These are phyloP conservation scores for Tanacetum coccineum DNA, from an alignment of 129 eudicot species.

Conservation along the genomic window DNA sequence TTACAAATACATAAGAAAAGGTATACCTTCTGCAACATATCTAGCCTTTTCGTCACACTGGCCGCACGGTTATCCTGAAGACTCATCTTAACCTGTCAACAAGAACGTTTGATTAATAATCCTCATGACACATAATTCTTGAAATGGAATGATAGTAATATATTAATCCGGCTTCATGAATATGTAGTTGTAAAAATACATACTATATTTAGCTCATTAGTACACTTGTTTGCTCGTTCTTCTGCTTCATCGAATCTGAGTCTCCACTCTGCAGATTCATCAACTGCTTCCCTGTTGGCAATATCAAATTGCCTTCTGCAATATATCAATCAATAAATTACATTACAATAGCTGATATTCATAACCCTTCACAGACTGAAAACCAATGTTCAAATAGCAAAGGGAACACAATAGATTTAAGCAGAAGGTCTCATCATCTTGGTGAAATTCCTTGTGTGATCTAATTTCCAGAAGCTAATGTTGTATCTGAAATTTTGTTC, in stretches of 20 bases:
- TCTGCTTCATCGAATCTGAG: constrained; percentile 63
- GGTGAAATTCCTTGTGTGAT: too few species aligned
- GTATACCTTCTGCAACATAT: constrained; percentile 65
- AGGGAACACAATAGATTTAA: too few species aligned
- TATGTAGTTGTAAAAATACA: not conserved
- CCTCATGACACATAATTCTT: not conserved
- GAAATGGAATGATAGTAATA: not conserved
- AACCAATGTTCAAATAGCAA: not conserved
- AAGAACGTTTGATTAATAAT: not conserved
- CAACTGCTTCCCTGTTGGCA: constrained; percentile 92
- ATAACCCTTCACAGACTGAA: not conserved
- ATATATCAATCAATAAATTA: not conserved
- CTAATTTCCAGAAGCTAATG: too few species aligned
- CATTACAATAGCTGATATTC: not conserved
- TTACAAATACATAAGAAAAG: not conserved
- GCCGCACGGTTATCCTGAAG: constrained; percentile 26
- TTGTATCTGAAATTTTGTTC: too few species aligned
- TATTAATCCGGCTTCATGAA: constrained; percentile 1
- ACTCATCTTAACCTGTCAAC: constrained; percentile 49
- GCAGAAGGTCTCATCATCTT: too few species aligned
- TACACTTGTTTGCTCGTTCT: constrained; percentile 51
- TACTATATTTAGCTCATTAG: constrained; percentile 53
- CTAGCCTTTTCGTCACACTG: constrained; percentile 41
- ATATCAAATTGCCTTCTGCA: constrained; percentile 87
- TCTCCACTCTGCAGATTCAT: constrained; percentile 99